Evolutionary conservation across 2,329 filamentous ascomycete species (phyloP).

Genomic region (Trichophyton benhamiae): DNA sequence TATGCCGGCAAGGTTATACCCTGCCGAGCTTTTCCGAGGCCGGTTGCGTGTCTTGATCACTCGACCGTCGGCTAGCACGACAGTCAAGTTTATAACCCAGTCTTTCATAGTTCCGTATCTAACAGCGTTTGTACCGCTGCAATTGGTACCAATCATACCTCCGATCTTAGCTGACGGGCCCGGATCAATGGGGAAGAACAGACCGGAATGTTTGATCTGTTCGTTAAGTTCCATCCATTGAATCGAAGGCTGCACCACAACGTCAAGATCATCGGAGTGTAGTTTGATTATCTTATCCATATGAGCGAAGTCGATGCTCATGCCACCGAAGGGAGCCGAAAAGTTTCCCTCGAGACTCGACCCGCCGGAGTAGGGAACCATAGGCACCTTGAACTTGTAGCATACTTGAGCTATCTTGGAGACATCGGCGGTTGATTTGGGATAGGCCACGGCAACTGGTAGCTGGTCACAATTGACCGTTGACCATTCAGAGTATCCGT

Average conservation of each 20-base stretch:
- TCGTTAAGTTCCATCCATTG: conserved; percentile 87
- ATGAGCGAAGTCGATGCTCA: conserved; percentile 77
- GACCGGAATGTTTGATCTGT: conserved; percentile 55
- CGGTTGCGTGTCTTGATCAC: conserved; percentile 56
- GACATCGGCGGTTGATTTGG: conserved; percentile 52
- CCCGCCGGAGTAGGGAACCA: conserved; percentile 78
- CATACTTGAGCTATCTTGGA: conserved; percentile 57
- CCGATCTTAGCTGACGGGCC: conserved; percentile 51
- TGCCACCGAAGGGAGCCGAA: conserved; percentile 70
- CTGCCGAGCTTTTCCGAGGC: conserved; percentile 57
- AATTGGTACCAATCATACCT: conserved; percentile 56
- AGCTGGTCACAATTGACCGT: conserved; percentile 52
- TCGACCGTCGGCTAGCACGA: conserved; percentile 56
- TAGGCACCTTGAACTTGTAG: conserved; percentile 65
- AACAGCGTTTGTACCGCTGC: conserved; percentile 49
- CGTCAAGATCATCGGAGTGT: conserved; percentile 79
- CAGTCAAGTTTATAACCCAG: conserved; percentile 59
- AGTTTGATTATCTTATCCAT: conserved; percentile 76
- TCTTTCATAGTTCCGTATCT: conserved; percentile 67
- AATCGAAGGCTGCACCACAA: conserved; percentile 81
- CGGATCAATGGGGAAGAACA: conserved; percentile 88
- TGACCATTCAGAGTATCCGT: conserved; percentile 61
- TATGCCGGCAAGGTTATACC: conserved; percentile 57
- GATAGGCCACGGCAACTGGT: conserved; percentile 54
- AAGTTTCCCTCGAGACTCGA: conserved; percentile 84